Evolutionary conservation across 805 yeast genomes (phyloP).

Genomic region (Zygotorulaspora sp.): DNA sequence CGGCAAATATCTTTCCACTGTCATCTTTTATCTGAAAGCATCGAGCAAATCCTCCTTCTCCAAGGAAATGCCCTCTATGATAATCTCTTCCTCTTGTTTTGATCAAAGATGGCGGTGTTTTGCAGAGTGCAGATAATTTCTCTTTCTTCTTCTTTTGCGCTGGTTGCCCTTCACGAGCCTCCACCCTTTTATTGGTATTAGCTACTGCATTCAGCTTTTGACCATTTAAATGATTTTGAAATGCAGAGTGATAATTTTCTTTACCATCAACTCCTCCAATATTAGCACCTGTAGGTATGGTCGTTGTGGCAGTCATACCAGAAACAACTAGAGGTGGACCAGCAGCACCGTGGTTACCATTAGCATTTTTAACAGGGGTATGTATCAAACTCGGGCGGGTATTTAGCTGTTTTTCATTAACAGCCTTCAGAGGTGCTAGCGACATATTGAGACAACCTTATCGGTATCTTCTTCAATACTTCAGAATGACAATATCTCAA

Average conservation of each 20-base stretch:
- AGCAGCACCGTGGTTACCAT: constrained; percentile 9
- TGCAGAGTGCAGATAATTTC: constrained; percentile 83
- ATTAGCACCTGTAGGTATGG: background rate
- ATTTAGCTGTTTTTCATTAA: constrained; percentile 35
- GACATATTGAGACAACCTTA: constrained; percentile 22
- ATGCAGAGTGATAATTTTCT: constrained; percentile 18
- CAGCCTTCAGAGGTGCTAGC: constrained; percentile 34
- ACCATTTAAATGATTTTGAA: constrained; percentile 4
- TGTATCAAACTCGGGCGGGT: constrained; percentile 28
- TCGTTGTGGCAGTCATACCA: constrained; percentile 2
- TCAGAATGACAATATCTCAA: background rate
- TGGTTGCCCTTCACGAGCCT: constrained; percentile 27
- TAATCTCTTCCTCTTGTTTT: constrained; percentile 87
- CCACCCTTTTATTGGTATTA: constrained; percentile 19
- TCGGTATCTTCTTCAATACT: background rate
- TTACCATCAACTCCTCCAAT: constrained; percentile 15
- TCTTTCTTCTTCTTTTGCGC: constrained; percentile 69
- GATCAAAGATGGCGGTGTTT: constrained; percentile 93
- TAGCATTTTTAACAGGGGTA: constrained; percentile 30
- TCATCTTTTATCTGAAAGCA: constrained; percentile 96
- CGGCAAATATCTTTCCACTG: constrained; percentile 83
- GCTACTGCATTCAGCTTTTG: constrained; percentile 4
- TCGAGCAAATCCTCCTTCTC: constrained; percentile 98
- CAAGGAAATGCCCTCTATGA: constrained; percentile 83
- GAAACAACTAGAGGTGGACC: constrained; percentile 5